Base-by-base conservation (phyloP, 2,329 filamentous ascomycete species). In the Pyrenophora tritici-repentis region DNA sequence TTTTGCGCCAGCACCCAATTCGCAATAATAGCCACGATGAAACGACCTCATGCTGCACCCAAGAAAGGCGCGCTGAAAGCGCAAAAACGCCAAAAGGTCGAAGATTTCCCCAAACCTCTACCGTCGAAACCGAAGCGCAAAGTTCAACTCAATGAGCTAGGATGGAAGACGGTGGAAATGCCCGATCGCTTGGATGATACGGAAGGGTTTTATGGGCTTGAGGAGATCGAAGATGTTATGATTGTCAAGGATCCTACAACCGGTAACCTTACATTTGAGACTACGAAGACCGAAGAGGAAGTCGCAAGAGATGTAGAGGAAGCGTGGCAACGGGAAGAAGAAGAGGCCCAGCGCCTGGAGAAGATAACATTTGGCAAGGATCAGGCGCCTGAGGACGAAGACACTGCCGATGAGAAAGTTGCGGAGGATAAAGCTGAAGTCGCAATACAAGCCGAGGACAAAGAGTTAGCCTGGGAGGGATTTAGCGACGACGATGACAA, bases 191-290 rank as follows among this genome's bases (percentile, higher is more conserved):
- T 92, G 62, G 86, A 93, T 38, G 90, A 97, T 75, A 90, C 90
- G n/a, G 91, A 95, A 58, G 94, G 94, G 0, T 97, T 99, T 72
- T 95, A 87, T 64, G 91, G 90, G 0, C 77, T 99, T 1, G 91
- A 99, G 66, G 92, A 97, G 66, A 87, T 97, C 39, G 90, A 96
- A 13, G 91, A 90, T 43, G 90, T 99, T 1, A 89, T 96, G 24
- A 81, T 99, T n/a, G 78, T 96, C 35, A 84, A 82, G 55, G 76
- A 80, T 18, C 63, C 61, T 0, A 62, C 65, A 2, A 80, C 87
- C 24, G 85, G 85, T 6, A 69, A 65, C 13, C 56, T 79, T 4
- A 72, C 75, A 5, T 80, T 77, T 50, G 61, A 64, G 53, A 70
- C 70, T 20, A 58, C 61, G 20, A 67, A 70, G 55, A 62, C 58